Conservation (phyloP, 495 filamentous ascomycete species). For the Aspergillus cavernicola region DNA sequence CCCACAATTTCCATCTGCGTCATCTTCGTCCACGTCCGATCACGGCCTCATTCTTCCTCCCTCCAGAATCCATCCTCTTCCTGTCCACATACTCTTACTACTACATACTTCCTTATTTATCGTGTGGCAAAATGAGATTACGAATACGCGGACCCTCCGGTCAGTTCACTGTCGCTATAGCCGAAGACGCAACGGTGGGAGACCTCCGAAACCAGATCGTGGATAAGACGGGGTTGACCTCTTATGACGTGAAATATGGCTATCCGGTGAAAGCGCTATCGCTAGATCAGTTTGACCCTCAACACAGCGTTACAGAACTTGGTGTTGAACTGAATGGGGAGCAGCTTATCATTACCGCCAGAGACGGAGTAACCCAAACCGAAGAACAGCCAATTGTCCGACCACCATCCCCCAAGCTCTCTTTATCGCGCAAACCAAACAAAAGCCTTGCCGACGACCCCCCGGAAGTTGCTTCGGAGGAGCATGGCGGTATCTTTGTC, state of each 20-base stretch:
- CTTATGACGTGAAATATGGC: conserved; percentile 79
- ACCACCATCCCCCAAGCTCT: conserved; percentile 17
- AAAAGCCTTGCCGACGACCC: conserved; percentile 48
- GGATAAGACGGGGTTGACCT: conserved; percentile 45
- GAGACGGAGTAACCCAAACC: conserved; percentile 28
- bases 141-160: conserved; percentile 62
- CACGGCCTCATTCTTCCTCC: no score
- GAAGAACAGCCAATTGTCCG: conserved; percentile 18
- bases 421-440: conserved; percentile 18
- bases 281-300: conserved; percentile 46
- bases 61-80: not conserved
- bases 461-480: conserved; percentile 63
- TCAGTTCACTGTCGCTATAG: conserved; percentile 57
- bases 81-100: not conserved
- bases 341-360: conserved; percentile 65
- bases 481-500: conserved; percentile 62
- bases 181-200: conserved; percentile 60
- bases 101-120: not conserved
- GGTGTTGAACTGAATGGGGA: conserved; percentile 75
- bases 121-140: conserved; percentile 48
- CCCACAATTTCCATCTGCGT: no score
- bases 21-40: no score
- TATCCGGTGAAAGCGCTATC: conserved; percentile 71
- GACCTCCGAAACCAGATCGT: conserved; percentile 57
- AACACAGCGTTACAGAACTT: conserved; percentile 48